These are phyloP conservation scores for Acacia crassicarpa DNA, from an alignment of 306 rosid genomes.

Conservation along the genomic window DNA sequence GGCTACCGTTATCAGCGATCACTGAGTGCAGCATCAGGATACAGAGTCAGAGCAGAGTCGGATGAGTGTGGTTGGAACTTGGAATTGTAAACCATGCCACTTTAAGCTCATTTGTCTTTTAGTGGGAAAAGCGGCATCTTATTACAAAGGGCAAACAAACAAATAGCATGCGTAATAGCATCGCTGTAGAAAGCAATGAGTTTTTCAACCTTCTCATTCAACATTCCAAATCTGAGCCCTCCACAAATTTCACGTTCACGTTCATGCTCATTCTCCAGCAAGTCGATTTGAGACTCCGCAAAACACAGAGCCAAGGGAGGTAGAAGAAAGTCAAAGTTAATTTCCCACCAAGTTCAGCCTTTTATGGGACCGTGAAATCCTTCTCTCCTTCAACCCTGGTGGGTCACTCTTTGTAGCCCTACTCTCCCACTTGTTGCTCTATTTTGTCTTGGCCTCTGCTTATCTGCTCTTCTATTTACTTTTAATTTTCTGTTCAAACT, in stretches of 20 bases:
- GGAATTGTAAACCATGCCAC: slow-evolving; percentile 18
- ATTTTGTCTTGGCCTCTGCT: slow-evolving; percentile 52
- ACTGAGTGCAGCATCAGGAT: slow-evolving; percentile 2
- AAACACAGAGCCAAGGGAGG: not conserved
- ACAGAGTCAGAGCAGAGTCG: not conserved
- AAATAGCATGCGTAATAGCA: slow-evolving; percentile 33
- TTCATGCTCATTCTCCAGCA: slow-evolving; percentile 36
- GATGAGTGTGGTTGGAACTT: slow-evolving; percentile 19
- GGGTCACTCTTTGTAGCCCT: slow-evolving; percentile 87
- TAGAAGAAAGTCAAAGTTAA: slow-evolving; percentile 33
- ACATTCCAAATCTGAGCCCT: slow-evolving; percentile 35
- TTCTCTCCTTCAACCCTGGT: slow-evolving; percentile 50
- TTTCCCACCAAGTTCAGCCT: slow-evolving; percentile 58
- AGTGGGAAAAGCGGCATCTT: slow-evolving; percentile 21
- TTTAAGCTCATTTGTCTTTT: slow-evolving; percentile 44
- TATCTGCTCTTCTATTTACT: slow-evolving; percentile 44
- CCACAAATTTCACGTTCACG: slow-evolving; percentile 41
- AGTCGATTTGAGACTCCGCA: slow-evolving; percentile 26
- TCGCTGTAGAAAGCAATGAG: slow-evolving; percentile 41
- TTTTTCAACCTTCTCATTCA: slow-evolving; percentile 53
- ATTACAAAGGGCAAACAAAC: slow-evolving; percentile 39
- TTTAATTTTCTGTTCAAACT: slow-evolving; percentile 38
- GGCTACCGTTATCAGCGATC: slow-evolving; percentile 31
- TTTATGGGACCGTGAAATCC: slow-evolving; percentile 59
- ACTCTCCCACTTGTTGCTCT: slow-evolving; percentile 76